phyloP scores from a whole-genome alignment of 306 rosid genomes.

The Trifolium fragiferum region DNA sequence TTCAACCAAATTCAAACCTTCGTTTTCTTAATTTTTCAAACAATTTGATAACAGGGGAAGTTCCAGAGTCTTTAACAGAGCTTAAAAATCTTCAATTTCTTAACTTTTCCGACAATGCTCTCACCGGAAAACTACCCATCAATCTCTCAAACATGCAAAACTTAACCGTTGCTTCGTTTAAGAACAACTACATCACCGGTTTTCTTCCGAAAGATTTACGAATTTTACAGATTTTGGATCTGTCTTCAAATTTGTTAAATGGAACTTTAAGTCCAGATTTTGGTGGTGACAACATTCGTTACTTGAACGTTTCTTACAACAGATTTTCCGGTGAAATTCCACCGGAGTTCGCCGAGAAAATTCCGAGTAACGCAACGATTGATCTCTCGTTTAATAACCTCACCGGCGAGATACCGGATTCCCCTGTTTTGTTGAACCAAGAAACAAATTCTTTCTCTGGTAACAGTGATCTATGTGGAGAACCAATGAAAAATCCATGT shows the following conservation, averaged over 20 bases:
- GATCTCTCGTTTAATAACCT: conserved; percentile 82
- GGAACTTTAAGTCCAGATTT: conserved; percentile 74
- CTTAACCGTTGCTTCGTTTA: conserved; percentile 55
- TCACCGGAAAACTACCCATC: conserved; percentile 69
- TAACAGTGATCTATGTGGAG: conserved; percentile 70
- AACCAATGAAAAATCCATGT: conserved; percentile 53
- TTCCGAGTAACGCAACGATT: conserved; percentile 61
- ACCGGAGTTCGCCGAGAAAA: conserved; percentile 49
- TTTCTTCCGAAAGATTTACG: conserved; percentile 53
- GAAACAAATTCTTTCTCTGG: conserved; percentile 53
- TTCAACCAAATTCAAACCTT: conserved; percentile 58
- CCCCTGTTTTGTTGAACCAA: conserved; percentile 54
- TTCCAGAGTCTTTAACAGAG: conserved; percentile 51
- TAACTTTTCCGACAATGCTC: conserved; percentile 82
- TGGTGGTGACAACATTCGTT: conserved; percentile 55
- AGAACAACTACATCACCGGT: conserved; percentile 71
- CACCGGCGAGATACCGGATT: conserved; percentile 65
- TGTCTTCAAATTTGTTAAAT: conserved; percentile 76
- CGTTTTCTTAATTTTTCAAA: conserved; percentile 60
- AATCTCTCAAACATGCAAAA: conserved; percentile 53
- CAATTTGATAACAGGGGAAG: conserved; percentile 62
- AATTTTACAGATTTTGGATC: conserved; percentile 62
- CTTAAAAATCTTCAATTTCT: conserved; percentile 56
- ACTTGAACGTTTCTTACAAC: conserved; percentile 73
- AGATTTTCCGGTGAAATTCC: conserved; percentile 71